Conservation (phyloP, 352 stramenopile genomes). For the Globisporangium mamillatum region DNA sequence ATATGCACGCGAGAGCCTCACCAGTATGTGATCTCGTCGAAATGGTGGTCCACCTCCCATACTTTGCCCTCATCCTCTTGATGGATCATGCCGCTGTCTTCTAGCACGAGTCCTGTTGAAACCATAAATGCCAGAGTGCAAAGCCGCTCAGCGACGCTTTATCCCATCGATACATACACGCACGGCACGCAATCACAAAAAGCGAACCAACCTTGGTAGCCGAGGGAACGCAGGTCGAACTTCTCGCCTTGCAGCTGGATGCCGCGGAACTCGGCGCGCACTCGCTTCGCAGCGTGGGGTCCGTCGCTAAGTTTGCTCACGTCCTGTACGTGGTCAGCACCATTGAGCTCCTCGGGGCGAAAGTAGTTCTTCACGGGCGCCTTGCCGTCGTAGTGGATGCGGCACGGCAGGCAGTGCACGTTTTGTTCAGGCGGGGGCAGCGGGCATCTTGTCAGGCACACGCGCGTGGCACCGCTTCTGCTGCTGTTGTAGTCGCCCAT, state of each 20-base stretch:
- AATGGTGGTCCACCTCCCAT: constrained; percentile 79
- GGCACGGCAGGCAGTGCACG: constrained; percentile 77
- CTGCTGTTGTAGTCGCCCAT: background rate
- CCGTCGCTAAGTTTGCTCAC: constrained; percentile 22
- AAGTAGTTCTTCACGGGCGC: constrained; percentile 79
- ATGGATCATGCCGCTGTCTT: constrained; percentile 59
- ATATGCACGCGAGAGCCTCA: constrained; percentile 21
- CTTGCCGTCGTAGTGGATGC: constrained; percentile 61
- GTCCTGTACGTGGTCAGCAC: constrained; percentile 23
- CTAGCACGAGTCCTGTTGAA: constrained; percentile 49
- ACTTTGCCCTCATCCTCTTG: constrained; percentile 57
- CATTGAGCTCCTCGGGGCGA: constrained; percentile 35
- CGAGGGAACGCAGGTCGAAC: constrained; percentile 35
- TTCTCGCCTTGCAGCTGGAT: constrained; percentile 60
- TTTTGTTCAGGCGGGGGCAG: constrained; percentile 46
- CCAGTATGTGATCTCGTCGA: constrained; percentile 68
- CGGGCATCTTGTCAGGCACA: constrained; percentile 78
- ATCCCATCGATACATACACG: background rate
- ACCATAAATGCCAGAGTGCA: background rate
- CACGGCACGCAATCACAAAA: background rate
- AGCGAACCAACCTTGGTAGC: constrained; percentile 42
- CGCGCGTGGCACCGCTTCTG: constrained; percentile 19
- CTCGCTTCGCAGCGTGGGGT: constrained; percentile 17
- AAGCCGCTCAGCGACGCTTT: too few relatives aligned
- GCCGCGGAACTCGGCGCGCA: constrained; percentile 61